phyloP scores from a whole-genome alignment of 805 yeast genomes.

The Zygosaccharomyces bisporus region DNA sequence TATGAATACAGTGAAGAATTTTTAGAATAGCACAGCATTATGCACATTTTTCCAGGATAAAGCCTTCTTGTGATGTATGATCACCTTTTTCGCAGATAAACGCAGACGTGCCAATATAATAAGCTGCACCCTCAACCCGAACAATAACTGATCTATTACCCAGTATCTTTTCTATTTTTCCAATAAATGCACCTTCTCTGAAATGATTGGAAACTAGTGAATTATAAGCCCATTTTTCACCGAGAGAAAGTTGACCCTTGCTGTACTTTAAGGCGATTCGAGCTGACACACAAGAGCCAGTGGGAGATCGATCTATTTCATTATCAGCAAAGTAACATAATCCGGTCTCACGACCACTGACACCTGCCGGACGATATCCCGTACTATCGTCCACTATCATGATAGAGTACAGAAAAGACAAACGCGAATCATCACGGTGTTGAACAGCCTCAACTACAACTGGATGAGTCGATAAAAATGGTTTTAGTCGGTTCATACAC shows the following conservation, averaged over 20 bases:
- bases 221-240: constrained; percentile 5
- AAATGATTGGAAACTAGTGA: constrained; percentile 1
- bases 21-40: too few relatives aligned
- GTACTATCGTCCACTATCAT: neutral
- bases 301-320: constrained; percentile 6
- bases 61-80: constrained; percentile 1
- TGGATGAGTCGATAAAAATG: neutral
- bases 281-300: constrained; percentile 7
- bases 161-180: neutral
- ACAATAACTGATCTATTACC: neutral
- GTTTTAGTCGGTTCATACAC: neutral
- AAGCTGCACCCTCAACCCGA: constrained; percentile 3
- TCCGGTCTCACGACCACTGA: neutral
- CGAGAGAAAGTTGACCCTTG: neutral
- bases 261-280: neutral
- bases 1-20: too few relatives aligned
- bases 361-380: constrained; percentile 1
- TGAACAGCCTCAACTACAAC: neutral
- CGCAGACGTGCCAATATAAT: constrained; percentile 2
- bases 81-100: constrained; percentile 4
- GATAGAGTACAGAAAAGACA: constrained; percentile 1
- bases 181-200: constrained; percentile 2
- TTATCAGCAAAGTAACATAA: constrained; percentile 7
- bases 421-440: neutral
- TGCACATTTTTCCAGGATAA: neutral